These are phyloP conservation scores for Botryococcus braunii DNA, from an alignment of 163 green algal genomes.

Conservation along the genomic window DNA sequence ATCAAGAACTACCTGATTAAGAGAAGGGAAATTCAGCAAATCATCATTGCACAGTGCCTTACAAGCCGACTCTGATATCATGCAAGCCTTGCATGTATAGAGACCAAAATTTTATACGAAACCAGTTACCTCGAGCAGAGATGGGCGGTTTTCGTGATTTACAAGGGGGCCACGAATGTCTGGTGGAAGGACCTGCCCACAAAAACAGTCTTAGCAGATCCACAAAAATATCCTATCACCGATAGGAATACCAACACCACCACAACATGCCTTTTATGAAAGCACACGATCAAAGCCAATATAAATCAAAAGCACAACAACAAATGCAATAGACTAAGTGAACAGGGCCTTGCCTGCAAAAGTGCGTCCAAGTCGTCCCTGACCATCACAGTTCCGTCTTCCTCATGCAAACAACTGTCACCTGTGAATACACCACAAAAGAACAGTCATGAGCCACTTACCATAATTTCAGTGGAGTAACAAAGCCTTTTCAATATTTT, in stretches of 20 bases:
- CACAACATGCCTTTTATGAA: background rate
- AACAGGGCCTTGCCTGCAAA: slow-evolving; percentile 26
- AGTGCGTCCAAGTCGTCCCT: slow-evolving; percentile 57
- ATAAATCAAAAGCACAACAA: background rate
- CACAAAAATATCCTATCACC: background rate
- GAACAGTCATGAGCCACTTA: too few species aligned
- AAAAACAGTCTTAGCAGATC: background rate
- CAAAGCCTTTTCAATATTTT: too few species aligned
- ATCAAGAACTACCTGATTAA: slow-evolving; percentile 66
- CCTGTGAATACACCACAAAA: too few species aligned
- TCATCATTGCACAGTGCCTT: background rate
- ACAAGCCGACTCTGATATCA: background rate
- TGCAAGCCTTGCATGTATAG: background rate
- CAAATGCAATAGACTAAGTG: background rate
- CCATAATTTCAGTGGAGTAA: too few species aligned
- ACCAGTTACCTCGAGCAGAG: slow-evolving; percentile 51
- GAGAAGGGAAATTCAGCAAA: background rate
- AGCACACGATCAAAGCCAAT: background rate
- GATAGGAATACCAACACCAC: background rate
- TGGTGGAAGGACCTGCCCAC: slow-evolving; percentile 50
- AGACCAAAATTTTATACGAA: background rate
- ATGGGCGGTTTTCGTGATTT: slow-evolving; percentile 45
- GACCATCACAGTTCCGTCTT: slow-evolving; percentile 51
- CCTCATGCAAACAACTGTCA: slow-evolving; percentile 31
- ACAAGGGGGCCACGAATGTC: slow-evolving; percentile 59